phyloP scores from a whole-genome alignment of 169 alveolate species.

The Cryptosporidium tyzzeri region DNA sequence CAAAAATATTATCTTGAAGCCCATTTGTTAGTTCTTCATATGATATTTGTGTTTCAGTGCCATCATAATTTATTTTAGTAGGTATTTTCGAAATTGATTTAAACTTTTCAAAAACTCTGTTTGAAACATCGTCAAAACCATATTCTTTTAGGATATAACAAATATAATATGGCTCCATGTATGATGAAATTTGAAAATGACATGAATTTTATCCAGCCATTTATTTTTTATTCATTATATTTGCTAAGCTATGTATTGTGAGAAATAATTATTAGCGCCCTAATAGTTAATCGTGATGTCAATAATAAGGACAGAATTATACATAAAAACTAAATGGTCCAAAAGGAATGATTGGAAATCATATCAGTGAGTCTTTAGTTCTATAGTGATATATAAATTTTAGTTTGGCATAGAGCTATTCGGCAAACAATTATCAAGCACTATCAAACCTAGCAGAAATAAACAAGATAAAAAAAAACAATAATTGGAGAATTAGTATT shows the following conservation, averaged over 20 bases:
- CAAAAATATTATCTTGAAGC: not conserved
- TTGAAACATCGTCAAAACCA: conserved; percentile 70
- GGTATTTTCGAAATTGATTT: not conserved
- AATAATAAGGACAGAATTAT: not conserved
- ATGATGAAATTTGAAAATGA: not conserved
- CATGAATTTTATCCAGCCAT: not conserved
- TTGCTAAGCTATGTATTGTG: not conserved
- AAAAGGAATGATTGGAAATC: not conserved
- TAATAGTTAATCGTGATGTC: not conserved
- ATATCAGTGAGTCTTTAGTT: too few species aligned
- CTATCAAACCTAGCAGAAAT: not conserved
- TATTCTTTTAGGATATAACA: conserved; percentile 24
- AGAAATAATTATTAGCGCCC: not conserved
- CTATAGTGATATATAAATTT: too few species aligned
- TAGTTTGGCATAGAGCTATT: not conserved
- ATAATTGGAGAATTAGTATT: conserved; percentile 4
- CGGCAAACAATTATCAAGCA: not conserved
- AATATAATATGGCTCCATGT: conserved; percentile 21
- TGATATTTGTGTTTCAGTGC: conserved; percentile 30
- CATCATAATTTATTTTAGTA: conserved; percentile 33
- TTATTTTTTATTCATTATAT: conserved; percentile 2
- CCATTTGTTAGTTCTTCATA: conserved; percentile 22
- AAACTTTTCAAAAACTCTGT: conserved; percentile 20
- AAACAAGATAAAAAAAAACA: not conserved
- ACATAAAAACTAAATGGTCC: not conserved